phyloP scores from a whole-genome alignment of 352 stramenopile genomes.

The Peronospora belbahrii region DNA sequence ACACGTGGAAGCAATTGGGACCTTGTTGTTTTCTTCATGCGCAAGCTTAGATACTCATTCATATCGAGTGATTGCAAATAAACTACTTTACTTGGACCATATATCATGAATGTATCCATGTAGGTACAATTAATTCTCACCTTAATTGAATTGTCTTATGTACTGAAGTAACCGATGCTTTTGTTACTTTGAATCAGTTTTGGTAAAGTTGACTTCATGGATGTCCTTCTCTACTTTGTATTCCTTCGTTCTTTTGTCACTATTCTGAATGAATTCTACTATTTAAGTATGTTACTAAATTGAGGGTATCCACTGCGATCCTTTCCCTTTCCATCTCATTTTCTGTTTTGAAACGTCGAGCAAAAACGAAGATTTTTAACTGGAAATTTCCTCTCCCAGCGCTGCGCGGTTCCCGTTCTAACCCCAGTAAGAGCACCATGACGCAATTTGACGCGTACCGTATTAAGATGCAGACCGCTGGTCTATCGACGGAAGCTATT shows the following conservation, averaged over 20 bases:
- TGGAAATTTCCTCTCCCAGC: conserved; percentile 23
- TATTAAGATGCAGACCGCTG: conserved; percentile 95
- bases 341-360: conserved; percentile 26
- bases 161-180: too few species aligned
- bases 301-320: conserved; percentile 10
- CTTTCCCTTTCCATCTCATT: conserved; percentile 16
- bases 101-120: too few species aligned
- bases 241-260: neutral
- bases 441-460: conserved; percentile 73
- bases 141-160: too few species aligned
- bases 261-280: conserved; percentile 7
- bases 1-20: conserved; percentile 15
- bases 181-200: too few species aligned
- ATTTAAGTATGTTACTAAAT: conserved; percentile 9
- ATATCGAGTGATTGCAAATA: too few species aligned
- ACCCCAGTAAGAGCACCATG: conserved; percentile 35
- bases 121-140: too few species aligned
- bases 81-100: neutral
- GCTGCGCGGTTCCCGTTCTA: conserved; percentile 21
- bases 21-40: conserved; percentile 17
- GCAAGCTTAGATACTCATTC: conserved; percentile 6
- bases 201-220: too few species aligned
- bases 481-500: conserved; percentile 92
- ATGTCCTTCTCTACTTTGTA: neutral
- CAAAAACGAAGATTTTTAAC: conserved; percentile 39